These are phyloP conservation scores for Davidsoniella eucalypti DNA, from an alignment of 2,329 filamentous ascomycete genomes.

Conservation along the genomic window DNA sequence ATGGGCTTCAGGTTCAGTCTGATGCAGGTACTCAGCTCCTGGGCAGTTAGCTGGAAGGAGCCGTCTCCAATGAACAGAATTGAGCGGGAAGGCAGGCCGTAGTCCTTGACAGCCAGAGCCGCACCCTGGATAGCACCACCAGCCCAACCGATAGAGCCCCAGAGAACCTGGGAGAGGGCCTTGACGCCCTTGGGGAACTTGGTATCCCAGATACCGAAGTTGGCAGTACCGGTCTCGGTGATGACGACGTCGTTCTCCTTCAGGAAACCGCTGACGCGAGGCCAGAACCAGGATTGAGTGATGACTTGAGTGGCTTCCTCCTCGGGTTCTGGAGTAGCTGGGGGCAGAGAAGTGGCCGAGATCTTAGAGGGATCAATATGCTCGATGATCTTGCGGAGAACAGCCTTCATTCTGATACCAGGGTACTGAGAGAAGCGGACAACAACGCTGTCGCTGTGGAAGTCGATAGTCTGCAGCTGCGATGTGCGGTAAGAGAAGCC, in stretches of 20 bases:
- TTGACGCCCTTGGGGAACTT: conserved; percentile 63
- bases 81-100: conserved; percentile 41
- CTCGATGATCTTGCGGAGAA: conserved; percentile 54
- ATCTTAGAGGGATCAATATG: conserved; percentile 41
- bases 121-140: conserved; percentile 46
- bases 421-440: conserved; percentile 70
- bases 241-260: conserved; percentile 59
- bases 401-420: conserved; percentile 59
- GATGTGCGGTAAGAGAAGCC: conserved; percentile 69
- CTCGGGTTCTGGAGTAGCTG: conserved; percentile 20
- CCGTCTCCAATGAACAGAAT: conserved; percentile 85
- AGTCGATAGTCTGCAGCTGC: conserved; percentile 62
- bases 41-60: conserved; percentile 67
- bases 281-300: conserved; percentile 64
- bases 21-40: conserved; percentile 75
- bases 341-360: conserved; percentile 26
- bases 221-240: conserved; percentile 75
- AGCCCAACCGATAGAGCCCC: conserved; percentile 51
- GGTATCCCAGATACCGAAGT: conserved; percentile 79
- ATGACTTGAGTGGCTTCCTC: conserved; percentile 28
- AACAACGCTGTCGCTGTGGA: conserved; percentile 57
- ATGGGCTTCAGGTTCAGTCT: conserved; percentile 58
- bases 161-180: conserved; percentile 61
- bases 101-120: conserved; percentile 57
- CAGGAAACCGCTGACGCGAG: conserved; percentile 56